These are phyloP conservation scores for Solanum chmielewskii DNA, from an alignment of 257 asterid species.

Conservation along the genomic window DNA sequence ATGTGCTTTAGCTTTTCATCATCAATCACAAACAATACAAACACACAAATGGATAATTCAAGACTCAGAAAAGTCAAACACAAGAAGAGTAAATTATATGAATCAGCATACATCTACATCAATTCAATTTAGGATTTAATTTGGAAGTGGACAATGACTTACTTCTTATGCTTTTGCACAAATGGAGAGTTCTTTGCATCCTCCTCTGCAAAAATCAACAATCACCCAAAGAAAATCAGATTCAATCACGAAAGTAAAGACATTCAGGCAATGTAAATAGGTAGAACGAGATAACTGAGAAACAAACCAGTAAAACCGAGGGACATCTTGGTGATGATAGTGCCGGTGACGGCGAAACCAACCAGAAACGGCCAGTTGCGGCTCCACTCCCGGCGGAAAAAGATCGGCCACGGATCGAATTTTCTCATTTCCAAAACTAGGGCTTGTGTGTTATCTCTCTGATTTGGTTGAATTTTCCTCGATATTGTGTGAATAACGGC, in stretches of 20 bases:
- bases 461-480: background rate
- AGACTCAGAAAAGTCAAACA: background rate
- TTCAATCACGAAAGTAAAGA: background rate
- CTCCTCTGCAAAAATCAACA: conserved; percentile 8
- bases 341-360: conserved; percentile 26
- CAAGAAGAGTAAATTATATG: background rate
- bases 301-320: conserved; percentile 16
- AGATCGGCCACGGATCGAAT: conserved; percentile 25
- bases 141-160: background rate
- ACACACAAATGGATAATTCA: background rate
- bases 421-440: conserved; percentile 10
- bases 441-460: background rate
- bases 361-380: conserved; percentile 28
- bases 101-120: background rate
- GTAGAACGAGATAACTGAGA: background rate
- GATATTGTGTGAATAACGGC: background rate
- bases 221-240: background rate
- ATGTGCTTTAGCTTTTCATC: background rate
- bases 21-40: background rate
- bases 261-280: background rate
- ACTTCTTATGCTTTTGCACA: conserved; percentile 18
- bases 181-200: conserved; percentile 19
- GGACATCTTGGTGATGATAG: conserved; percentile 20
- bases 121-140: background rate
- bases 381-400: conserved; percentile 21